These are phyloP conservation scores for Eucalyptus polyanthemos DNA, from an alignment of 345 rosid genomes.

Conservation along the genomic window DNA sequence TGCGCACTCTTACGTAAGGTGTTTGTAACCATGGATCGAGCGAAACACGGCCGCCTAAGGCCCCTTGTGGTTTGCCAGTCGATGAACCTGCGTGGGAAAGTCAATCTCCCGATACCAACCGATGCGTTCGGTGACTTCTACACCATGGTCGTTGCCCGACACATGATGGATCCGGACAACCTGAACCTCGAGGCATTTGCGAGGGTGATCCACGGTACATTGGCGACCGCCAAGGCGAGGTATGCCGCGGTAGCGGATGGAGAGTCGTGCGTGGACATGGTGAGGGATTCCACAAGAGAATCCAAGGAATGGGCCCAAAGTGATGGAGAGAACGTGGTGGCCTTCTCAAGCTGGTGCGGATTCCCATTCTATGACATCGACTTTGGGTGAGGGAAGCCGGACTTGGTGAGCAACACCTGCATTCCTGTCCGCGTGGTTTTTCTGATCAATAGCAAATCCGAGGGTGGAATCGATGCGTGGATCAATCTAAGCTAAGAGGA, in stretches of 20 bases:
- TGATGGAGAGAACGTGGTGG: slow-evolving; percentile 3
- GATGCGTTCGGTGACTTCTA: background rate
- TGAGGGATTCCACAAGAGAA: background rate
- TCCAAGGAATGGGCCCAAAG: background rate
- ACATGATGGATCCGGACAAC: background rate
- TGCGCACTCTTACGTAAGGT: background rate
- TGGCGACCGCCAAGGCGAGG: background rate
- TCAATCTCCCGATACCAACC: background rate
- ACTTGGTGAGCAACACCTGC: slow-evolving; percentile 22
- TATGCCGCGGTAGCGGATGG: background rate
- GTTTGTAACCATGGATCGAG: background rate
- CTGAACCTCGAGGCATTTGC: background rate
- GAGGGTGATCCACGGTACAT: background rate
- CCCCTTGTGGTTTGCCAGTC: background rate
- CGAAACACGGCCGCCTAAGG: background rate
- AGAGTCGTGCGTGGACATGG: background rate
- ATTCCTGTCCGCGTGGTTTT: slow-evolving; percentile 9
- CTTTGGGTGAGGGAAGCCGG: slow-evolving; percentile 52
- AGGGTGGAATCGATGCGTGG: slow-evolving; percentile 40
- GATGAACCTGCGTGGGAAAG: background rate
- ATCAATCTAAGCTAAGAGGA: slow-evolving; percentile 3
- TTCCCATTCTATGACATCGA: slow-evolving; percentile 29
- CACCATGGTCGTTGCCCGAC: background rate
- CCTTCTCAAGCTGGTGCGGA: slow-evolving; percentile 15
- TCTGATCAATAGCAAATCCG: slow-evolving; percentile 19